A percentile compares a stretch with the other conserved stretches of the same genome.
Conservation (phyloP, 352 stramenopile species). For the Phytophthora fragariae region DNA sequence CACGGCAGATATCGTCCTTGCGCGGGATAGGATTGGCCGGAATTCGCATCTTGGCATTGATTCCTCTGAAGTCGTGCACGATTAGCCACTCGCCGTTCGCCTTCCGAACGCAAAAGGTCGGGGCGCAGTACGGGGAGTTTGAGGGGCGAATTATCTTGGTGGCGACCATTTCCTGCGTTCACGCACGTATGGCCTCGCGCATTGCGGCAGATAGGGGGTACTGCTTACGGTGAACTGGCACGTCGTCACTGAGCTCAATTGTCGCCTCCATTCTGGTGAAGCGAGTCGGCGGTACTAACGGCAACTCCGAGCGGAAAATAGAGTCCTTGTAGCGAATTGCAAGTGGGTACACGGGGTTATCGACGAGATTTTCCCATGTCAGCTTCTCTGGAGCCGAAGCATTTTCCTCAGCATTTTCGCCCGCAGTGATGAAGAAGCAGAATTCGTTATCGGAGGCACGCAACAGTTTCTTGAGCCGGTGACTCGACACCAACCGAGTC, state of each 20-base stretch:
- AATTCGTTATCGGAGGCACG: conserved; percentile 6
- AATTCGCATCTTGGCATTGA: conserved; percentile 10
- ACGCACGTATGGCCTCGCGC: conserved; percentile 1
- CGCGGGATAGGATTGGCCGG: conserved; percentile 11
- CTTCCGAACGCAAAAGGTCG: conserved; percentile 14
- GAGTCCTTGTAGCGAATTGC: neutral
- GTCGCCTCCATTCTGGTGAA: neutral
- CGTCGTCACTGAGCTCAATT: conserved; percentile 3
- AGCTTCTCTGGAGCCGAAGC: neutral
- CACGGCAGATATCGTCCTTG: conserved; percentile 14
- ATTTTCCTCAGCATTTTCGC: conserved; percentile 1
- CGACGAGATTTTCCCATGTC: neutral
- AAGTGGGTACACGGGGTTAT: conserved; percentile 6
- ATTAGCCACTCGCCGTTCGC: conserved; percentile 15
- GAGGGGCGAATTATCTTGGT: conserved; percentile 10
- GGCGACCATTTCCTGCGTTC: neutral
- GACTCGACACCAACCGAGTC: conserved; percentile 11
- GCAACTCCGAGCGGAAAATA: conserved; percentile 14
- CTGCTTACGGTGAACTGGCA: conserved; percentile 2
- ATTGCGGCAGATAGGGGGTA: conserved; percentile 1
- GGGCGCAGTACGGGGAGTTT: conserved; percentile 11
- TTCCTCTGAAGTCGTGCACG: conserved; percentile 3
- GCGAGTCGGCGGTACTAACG: conserved; percentile 6
- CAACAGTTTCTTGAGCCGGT: conserved; percentile 2
- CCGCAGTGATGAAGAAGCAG: conserved; percentile 11